Base-by-base conservation (phyloP, 352 stramenopile species). In the Pythium apleroticum region DNA sequence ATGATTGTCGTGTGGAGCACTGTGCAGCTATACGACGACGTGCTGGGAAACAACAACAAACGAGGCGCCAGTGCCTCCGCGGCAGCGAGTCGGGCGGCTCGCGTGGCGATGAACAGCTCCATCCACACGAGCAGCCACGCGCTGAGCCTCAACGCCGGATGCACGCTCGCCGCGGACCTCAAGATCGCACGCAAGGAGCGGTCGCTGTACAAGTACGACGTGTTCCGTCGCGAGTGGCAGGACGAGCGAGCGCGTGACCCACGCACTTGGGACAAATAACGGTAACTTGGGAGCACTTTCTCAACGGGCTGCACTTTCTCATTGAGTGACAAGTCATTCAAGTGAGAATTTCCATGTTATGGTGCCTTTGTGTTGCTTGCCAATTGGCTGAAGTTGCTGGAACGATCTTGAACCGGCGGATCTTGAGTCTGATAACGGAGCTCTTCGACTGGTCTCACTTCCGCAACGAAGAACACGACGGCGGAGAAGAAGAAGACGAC, bases 1-100 rank as follows among this genome's bases (percentile, higher is more conserved):
- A 84, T 95, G 57, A 73, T 82, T 4, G 84, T 95, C 8, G 65
- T 91, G 24, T 93, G 83, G 83, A 84, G 81, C 63, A 95, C 85
- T 3, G 74, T 90, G 27, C 81, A 93, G 68, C 68, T 93, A 20
- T 91, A 93, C 61, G 85, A 89, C 33, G 72, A 80, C 12, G 60
- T 30, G 14, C 25, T 69, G 45, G 43, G 59, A 8, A 59, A 17
- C 43, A 62, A 31, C 71, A 61, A 55, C 28, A 60, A 19, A 27
- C 12, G 43, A 30, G 43, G 43, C 8, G 43, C 43, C 22, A 50
- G 43, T 14, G 28, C n/a, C 4, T 50, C 43, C 19, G 71, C 63
- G 22, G 63, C 65, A 39, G 49, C 33, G 49, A 35, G 35, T 15
- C 41, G 69, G 49, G 30, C 63, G 41, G 31, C 49, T 8, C 41